Evolutionary conservation across 768 basidiomycete genomes (phyloP), one percentile per base, ranked within the genome.

Genomic region (Mycena epipterygia): DNA sequence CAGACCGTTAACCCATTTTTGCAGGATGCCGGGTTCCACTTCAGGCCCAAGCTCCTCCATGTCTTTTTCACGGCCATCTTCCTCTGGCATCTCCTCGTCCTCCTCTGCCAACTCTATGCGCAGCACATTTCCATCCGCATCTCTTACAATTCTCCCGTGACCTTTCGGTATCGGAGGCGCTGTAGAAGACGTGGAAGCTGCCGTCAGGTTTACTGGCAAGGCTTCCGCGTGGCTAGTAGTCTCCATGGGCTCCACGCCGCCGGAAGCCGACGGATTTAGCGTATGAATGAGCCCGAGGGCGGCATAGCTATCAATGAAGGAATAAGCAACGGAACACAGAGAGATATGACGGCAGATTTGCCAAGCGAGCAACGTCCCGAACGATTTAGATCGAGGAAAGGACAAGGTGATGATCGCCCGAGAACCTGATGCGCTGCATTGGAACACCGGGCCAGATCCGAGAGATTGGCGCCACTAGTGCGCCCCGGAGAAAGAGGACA

Each of bases 91-190:
- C 73, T 85, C 85, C 33, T 86, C 85, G 25, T 87, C 86, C 46
- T 87, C 88, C 65, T 91, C 87, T 19, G 86, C 81, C 62, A 96
- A 76, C 76, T 94, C 90, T 46, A 96, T 84, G 53, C 89, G 85
- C 25, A 95, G 76, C 42, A 97, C 85, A 71, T 91, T 92, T 32
- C 96, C 96, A 3, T 87, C 83, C 41, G 86, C 90, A 79, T 97
- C 96, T 53, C 95, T 87, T 58, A 95, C 79, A 74, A 98, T 96
- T 76, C 90, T 88, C 33, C 95, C 96, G 77, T 89, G 92, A 2
- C 93, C 93, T 74, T 84, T 89, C 16, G 88, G 89, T 55, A 89
- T 82, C 30, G 78, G 66, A 63, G 75, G 72, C 37, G 78, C 49
- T 37, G 77, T 64, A 53, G 68, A 71, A 39, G 53, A 53, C 42